Conservation (phyloP, 2,329 filamentous ascomycete genomes). For the Fusarium ramigenum region DNA sequence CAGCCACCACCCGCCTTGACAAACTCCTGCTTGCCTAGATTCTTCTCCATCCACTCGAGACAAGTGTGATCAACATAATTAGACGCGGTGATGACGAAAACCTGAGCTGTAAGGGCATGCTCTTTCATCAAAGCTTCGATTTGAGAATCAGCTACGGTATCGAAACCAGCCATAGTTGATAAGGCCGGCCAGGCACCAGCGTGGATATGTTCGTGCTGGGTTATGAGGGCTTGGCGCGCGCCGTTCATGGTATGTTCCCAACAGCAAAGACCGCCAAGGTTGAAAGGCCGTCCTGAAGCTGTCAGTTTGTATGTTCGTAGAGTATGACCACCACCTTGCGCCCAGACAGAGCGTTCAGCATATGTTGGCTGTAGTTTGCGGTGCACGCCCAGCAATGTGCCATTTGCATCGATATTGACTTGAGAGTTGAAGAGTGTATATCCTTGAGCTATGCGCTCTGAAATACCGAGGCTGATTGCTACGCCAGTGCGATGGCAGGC, state of each 20-base stretch:
- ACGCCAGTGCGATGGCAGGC: not conserved
- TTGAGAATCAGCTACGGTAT: not conserved
- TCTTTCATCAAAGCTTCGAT: not conserved
- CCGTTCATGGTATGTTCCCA: not conserved
- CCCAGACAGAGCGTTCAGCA: not conserved
- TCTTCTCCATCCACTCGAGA: not conserved
- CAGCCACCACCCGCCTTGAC: not conserved
- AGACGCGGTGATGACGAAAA: rapidly evolving
- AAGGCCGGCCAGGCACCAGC: not conserved
- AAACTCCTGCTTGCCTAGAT: not conserved
- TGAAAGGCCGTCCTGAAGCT: not conserved
- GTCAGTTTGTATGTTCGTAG: not conserved
- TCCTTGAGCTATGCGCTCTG: not conserved
- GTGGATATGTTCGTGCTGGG: not conserved
- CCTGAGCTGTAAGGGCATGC: rapidly evolving
- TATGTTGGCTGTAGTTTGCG: not conserved
- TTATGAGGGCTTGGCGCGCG: not conserved
- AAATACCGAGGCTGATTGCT: not conserved
- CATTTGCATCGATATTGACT: not conserved
- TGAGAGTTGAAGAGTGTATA: not conserved
- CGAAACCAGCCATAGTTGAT: not conserved
- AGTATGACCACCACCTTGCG: not conserved
- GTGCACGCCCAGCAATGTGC: not conserved
- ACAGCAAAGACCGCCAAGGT: not conserved
- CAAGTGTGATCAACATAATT: not conserved